Base-by-base conservation (phyloP, 352 stramenopile genomes). In the Globisporangium parvum region DNA sequence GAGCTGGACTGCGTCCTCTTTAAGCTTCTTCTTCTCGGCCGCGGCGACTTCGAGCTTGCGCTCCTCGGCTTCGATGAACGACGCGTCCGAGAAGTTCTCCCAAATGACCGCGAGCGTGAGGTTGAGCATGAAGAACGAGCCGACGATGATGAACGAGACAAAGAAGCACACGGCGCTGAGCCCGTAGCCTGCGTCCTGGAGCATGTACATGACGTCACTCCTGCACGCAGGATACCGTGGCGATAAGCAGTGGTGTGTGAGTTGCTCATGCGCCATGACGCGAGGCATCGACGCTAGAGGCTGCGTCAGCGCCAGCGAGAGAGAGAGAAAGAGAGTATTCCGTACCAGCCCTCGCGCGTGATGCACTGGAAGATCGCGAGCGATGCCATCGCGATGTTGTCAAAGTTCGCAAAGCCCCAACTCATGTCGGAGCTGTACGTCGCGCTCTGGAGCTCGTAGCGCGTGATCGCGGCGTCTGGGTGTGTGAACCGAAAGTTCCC, bases 101-200 rank as follows among this genome's bases (percentile, higher is more conserved):
- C 79, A 96, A 59, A 97, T 91, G 39, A 97, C 91, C 23, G 90
- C 90, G 18, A 97, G 69, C 8, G 85, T 85, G 24, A 97, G 63
- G 55, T 97, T 95, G 23, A 97, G 74, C 69, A 96, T 83, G 65
- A 97, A 96, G 65, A 90, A 97, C 10, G 85, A 91, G 17, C 86
- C 92, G 47, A 96, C 70, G 35, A 96, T 71, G 51, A 97, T 84
- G 41, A 97, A 87, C 1, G 81, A 75, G 23, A 93, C 78, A 44
- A 97, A 97, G 61, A 90, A 97, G 15, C 95, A 47, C 10, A 75
- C 75, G 2, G 71, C 66, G 15, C 79, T 62, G 8, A 74, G 50
- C 51, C 78, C 53, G 46, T 72, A 76, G 21, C 73, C 69, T 15
- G 77, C 70, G 18, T 80, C 62, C 65, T 88, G 70, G 33, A 86